Evolutionary conservation across 1,284 basidiomycete species (phyloP), one percentile per base, ranked within the genome.

Genomic region (Rhizoctonia solani): DNA sequence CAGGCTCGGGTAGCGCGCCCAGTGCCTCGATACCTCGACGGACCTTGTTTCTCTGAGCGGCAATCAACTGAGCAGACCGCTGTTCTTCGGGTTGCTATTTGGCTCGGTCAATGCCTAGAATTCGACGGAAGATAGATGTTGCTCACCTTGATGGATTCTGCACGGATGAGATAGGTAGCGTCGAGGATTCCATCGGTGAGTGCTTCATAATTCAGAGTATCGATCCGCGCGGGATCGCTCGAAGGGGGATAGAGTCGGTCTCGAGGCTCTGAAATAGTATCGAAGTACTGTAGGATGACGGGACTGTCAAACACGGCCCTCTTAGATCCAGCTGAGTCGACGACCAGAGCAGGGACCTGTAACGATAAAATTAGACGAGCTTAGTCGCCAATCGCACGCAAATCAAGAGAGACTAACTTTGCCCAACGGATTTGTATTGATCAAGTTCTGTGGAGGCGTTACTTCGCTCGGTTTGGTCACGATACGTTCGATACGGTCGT

Each of bases 201-300:
- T 13, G 59, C 59, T 23, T 63, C 59, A 44, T 41, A 63, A 27
- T 52, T 63, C 49, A 63, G 30, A 1, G 59, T 34, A 23, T 39
- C 49, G 49, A 63, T 53, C 25, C 59, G 47, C 6, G 30, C 59
- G 3, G 59, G 59, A 32, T 49, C 39, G 37, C 59, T 63, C 37
- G 59, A 63, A 1, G 59, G 59, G 1, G 59, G 47, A 37, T 63
- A 63, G 9, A 63, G 46, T 25, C 32, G 37, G 53, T 63, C 59
- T 14, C 49, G 32, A 14, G 32, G 19, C 16, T 63, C 34, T 14
- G 59, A 32, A 29, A 63, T 37, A 21, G 49, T 23, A 42, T 63
- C 59, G 14, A 63, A 27, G 37, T 63, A 63, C n/a, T 63, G 59
- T 25, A 63, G 19, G 27, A 63, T 63, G 4, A 63, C n/a, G 16